phyloP scores from a whole-genome alignment of 495 filamentous ascomycete genomes.

The Penicillium maclennaniae region DNA sequence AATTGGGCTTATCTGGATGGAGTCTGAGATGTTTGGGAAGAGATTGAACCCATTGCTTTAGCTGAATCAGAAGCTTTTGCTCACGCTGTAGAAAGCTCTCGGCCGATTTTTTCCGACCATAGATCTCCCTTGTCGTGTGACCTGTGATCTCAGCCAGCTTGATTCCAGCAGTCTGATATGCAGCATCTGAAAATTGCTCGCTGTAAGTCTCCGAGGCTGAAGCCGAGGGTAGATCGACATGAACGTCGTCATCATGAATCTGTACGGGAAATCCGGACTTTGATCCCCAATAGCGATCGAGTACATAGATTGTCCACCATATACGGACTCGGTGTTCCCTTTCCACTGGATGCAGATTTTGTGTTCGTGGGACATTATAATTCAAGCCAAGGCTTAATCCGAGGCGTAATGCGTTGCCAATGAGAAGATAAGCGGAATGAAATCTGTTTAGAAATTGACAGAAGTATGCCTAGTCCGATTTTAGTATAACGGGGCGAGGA shows the following conservation, averaged over 20 bases:
- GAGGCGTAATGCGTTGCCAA: slow-evolving; percentile 35
- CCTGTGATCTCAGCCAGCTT: slow-evolving; percentile 34
- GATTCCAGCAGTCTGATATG: slow-evolving; percentile 29
- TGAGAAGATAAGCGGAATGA: slow-evolving; percentile 33
- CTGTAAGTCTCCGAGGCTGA: slow-evolving; percentile 21
- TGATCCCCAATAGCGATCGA: too few species aligned
- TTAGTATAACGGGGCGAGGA: too few species aligned
- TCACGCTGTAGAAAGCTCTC: slow-evolving; percentile 35
- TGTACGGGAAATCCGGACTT: too few species aligned
- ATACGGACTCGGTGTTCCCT: too few species aligned
- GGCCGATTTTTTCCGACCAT: slow-evolving; percentile 32
- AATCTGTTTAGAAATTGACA: slow-evolving; percentile 39
- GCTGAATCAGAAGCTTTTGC: slow-evolving; percentile 34
- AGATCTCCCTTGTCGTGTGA: slow-evolving; percentile 30
- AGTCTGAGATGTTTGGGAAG: slow-evolving; percentile 33
- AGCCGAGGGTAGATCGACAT: slow-evolving; percentile 21
- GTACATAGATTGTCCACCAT: too few species aligned
- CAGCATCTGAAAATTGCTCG: slow-evolving; percentile 30
- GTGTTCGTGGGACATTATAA: slow-evolving; percentile 35
- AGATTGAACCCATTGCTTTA: slow-evolving; percentile 37
- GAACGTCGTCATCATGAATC: too few species aligned
- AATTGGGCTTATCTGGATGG: slow-evolving; percentile 22
- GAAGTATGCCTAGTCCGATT: slow-evolving; percentile 26
- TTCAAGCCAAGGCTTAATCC: slow-evolving; percentile 36
- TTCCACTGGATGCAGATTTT: slow-evolving; percentile 20